Evolutionary conservation across 495 filamentous ascomycete species (phyloP), one percentile per base, ranked within the genome.

Genomic region (Penicillium antarcticum): DNA sequence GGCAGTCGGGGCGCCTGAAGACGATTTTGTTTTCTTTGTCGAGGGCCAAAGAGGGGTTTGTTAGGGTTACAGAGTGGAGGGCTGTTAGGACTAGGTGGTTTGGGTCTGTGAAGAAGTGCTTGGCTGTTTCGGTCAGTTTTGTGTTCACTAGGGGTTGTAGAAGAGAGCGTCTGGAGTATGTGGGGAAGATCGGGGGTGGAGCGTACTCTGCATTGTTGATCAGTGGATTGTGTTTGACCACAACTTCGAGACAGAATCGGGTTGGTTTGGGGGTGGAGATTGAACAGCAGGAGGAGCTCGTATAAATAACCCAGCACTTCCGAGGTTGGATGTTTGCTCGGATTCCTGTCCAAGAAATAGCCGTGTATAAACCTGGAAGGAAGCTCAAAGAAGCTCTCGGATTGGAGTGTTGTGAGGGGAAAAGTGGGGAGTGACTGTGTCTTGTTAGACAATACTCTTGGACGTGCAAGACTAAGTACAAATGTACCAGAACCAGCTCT

Each of bases 21-120:
- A 96, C 68, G 58, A 92, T 87, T 66, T 97, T 98, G 73, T 96
- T 89, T 33, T 80, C 71, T 39, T 65, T 61, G 66, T 98, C 94
- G 57, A 92, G 78, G 35, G 87, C 84, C 14, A 95, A 74, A 52
- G 86, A 85, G 7, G 94, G 94, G 69, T 98, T 97, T 40, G 87
- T 90, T 43, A 90, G 71, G 17, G 91, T 90, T 31, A 89, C 73
- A 42, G 88, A 83, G 52, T 84, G 77, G 18, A 98, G 84, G 14
- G 91, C 87, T 12, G 83, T 78, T 55, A 83, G 77, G 59, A 98
- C 90, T 48, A 97, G 81, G 56, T 87, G 77, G 48, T 78, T 82
- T 19, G 94, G 87, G 68, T 95, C 88, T 60, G 88, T 84, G 76
- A 97, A 83, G 79, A 97, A 98, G 73, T 98, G 94, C 72, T 95